Base-by-base conservation (phyloP, 1,284 basidiomycete genomes). In the Paramarasmius palmivorus region DNA sequence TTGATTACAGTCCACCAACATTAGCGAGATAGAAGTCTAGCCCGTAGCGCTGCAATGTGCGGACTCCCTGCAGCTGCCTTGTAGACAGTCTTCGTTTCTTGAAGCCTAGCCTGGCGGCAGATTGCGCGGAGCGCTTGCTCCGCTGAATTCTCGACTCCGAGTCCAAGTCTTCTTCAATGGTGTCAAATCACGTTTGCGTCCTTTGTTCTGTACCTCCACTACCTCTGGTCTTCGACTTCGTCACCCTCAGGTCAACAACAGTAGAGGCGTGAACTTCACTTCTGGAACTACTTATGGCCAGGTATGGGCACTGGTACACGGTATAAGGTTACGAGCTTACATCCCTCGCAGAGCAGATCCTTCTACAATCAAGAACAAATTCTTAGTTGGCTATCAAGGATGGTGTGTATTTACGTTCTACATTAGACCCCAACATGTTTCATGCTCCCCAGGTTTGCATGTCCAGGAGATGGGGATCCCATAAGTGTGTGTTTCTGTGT, bases 301-400 rank as follows among this genome's bases (percentile, higher is more conserved):
- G n/a, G n/a, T n/a, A n/a, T n/a, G n/a, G n/a, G n/a, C n/a, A n/a
- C n/a, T n/a, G n/a, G n/a, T n/a, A n/a, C n/a, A n/a, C n/a, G n/a
- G n/a, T n/a, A n/a, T n/a, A n/a, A n/a, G n/a, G n/a, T n/a, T n/a
- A n/a, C n/a, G n/a, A n/a, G n/a, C n/a, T 12, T 5, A 22, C 9
- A 5, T 40, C n/a, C 17, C 25, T 5, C 17, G 38, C 51, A 79
- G 77, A 57, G 74, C 76, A 15, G 68, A 75, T 59, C 73, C 76
- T 34, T 70, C 72, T 23, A 79, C 76, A 26, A 78, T 81, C 50
- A 85, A 89, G 55, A 80, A 88, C 70, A 92, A 91, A 62, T 82
- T 91, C 62, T 68, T 92, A 25, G 87, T 91, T 0, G 90, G 90
- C 17, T 92, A 92, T 64, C 90, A 91, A 67, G 90, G 89, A 66